Conservation (phyloP, 441 rosid species). For the Manihot esculenta region DNA sequence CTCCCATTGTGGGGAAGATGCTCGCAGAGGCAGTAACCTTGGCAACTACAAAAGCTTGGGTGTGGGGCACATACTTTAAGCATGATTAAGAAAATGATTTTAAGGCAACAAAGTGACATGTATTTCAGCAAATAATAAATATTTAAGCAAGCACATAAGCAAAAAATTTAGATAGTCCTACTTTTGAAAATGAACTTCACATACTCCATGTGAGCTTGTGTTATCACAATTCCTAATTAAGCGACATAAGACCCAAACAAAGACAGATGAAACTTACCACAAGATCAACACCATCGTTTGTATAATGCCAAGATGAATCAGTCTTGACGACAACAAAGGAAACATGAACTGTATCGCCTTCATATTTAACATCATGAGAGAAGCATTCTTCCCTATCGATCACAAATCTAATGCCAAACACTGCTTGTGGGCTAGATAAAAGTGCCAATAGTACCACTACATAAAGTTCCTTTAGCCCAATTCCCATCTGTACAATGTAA, state of each 20-base stretch:
- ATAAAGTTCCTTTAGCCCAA: conserved; percentile 24
- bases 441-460: conserved; percentile 37
- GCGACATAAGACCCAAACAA: neutral
- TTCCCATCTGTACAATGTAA: conserved; percentile 45
- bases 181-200: neutral
- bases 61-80: too few relatives aligned
- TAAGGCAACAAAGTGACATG: too few relatives aligned
- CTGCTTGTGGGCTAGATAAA: conserved; percentile 29
- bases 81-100: too few relatives aligned
- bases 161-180: too few relatives aligned
- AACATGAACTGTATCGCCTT: conserved; percentile 58
- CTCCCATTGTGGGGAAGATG: too few relatives aligned
- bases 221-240: neutral
- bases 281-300: conserved; percentile 60
- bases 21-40: too few relatives aligned
- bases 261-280: conserved; percentile 42
- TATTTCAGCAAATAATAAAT: too few relatives aligned
- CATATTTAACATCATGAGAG: conserved; percentile 65
- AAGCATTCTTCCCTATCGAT: conserved; percentile 75
- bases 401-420: conserved; percentile 59
- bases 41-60: too few relatives aligned
- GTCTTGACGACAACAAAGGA: conserved; percentile 67
- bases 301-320: conserved; percentile 58
- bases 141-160: too few relatives aligned
- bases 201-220: neutral